phyloP scores from a whole-genome alignment of 176 grass and related monocot genomes.

The Zea mays region DNA sequence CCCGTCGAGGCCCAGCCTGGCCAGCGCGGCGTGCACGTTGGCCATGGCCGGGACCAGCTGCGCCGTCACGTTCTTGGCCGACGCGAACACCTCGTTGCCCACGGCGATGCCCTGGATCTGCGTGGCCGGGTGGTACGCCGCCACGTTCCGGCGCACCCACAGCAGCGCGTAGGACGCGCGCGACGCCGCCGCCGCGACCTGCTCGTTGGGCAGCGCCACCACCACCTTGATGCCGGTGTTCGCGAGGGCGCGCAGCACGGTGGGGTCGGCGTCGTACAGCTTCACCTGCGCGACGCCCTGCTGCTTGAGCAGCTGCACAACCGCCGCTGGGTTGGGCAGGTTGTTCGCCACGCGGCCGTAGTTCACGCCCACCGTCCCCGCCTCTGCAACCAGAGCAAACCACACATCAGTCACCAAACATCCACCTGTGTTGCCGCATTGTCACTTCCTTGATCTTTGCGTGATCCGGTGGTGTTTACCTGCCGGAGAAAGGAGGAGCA shows the following conservation, averaged over 20 bases:
- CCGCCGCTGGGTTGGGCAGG: constrained; percentile 54
- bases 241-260: constrained; percentile 68
- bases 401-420: neutral
- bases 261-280: constrained; percentile 76
- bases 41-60: constrained; percentile 60
- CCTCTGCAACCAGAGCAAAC: constrained; percentile 39
- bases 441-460: neutral
- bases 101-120: constrained; percentile 78
- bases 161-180: constrained; percentile 48
- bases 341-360: constrained; percentile 87
- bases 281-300: constrained; percentile 75
- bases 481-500: constrained; percentile 27
- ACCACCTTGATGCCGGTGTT: constrained; percentile 66
- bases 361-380: constrained; percentile 77
- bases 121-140: constrained; percentile 67
- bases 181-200: constrained; percentile 39
- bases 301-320: constrained; percentile 81
- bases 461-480: neutral
- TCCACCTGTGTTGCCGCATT: constrained; percentile 35
- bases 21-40: constrained; percentile 61
- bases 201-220: constrained; percentile 83
- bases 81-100: constrained; percentile 86
- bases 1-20: constrained; percentile 42
- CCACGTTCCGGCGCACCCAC: constrained; percentile 83
- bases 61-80: constrained; percentile 52